These are phyloP conservation scores for Xylaria acuta DNA, from an alignment of 495 filamentous ascomycete species.

Conservation along the genomic window DNA sequence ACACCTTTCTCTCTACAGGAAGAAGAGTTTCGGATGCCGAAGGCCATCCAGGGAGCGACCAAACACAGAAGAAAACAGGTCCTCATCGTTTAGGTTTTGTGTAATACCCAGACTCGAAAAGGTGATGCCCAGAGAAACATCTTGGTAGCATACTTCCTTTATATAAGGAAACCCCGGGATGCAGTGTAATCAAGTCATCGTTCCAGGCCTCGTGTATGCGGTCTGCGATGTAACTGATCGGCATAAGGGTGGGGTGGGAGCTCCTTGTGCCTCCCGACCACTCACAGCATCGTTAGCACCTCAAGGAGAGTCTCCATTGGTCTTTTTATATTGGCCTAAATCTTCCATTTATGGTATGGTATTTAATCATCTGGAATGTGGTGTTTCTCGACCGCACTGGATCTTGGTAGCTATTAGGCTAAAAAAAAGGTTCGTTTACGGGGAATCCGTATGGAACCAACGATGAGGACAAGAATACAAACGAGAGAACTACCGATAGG, in stretches of 20 bases:
- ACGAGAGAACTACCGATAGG: slow-evolving; percentile 8
- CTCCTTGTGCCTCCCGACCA: background rate
- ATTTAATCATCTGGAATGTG: background rate
- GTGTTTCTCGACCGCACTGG: background rate
- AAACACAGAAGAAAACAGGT: background rate
- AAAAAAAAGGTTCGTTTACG: background rate
- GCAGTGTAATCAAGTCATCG: background rate
- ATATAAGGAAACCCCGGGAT: background rate
- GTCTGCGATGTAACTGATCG: background rate
- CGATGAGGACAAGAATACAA: background rate
- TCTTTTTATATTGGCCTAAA: background rate
- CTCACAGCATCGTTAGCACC: background rate
- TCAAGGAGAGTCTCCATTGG: background rate
- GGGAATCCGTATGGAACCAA: background rate
- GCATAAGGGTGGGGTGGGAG: slow-evolving; percentile 5
- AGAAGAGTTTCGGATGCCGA: background rate
- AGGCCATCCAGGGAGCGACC: background rate
- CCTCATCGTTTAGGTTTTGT: background rate
- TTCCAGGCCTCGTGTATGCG: background rate
- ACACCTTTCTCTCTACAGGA: background rate
- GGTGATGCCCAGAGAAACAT: background rate
- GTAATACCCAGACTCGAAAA: background rate
- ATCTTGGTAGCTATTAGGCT: slow-evolving; percentile 7
- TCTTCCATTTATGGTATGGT: background rate
- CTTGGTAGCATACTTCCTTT: background rate